phyloP scores from a whole-genome alignment of 2,329 filamentous ascomycete genomes.

The Metarhizium humberi region DNA sequence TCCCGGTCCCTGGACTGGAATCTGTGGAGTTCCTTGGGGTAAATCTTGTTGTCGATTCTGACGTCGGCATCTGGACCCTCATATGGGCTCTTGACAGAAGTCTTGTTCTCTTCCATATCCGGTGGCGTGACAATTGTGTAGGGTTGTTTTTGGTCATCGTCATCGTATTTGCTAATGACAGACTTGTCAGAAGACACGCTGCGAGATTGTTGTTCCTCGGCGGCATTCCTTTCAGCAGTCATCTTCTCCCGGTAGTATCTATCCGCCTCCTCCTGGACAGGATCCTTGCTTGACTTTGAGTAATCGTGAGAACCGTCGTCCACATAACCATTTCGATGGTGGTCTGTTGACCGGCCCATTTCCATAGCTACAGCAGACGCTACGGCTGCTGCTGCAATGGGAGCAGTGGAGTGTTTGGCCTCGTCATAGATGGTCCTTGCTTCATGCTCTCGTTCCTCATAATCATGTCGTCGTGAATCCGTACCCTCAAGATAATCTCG shows the following conservation, averaged over 20 bases:
- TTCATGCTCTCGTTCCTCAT: constrained; percentile 31
- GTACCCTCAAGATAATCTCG: constrained; percentile 10
- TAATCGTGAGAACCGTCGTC: constrained; percentile 25
- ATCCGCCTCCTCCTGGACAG: constrained; percentile 48
- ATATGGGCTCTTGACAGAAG: constrained; percentile 35
- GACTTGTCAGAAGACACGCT: constrained; percentile 42
- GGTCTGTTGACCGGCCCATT: constrained; percentile 26
- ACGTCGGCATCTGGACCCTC: constrained; percentile 56
- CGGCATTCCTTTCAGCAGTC: constrained; percentile 42
- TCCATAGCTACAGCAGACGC: constrained; percentile 36
- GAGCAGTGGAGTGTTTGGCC: constrained; percentile 37
- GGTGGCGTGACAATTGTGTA: constrained; percentile 46
- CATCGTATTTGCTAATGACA: constrained; percentile 45
- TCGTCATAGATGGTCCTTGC: constrained; percentile 35
- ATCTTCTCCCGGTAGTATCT: constrained; percentile 46
- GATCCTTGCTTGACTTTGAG: constrained; percentile 24
- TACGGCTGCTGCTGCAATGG: constrained; percentile 37
- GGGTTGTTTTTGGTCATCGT: constrained; percentile 23
- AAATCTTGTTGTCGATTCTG: constrained; percentile 48
- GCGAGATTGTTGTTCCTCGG: constrained; percentile 44
- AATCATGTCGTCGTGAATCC: constrained; percentile 15
- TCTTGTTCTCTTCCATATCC: constrained; percentile 32
- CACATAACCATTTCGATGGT: constrained; percentile 21
- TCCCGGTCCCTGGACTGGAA: constrained; percentile 21
- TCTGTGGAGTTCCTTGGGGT: constrained; percentile 38